Conservation (phyloP, 192 early-diverging fungal genomes). For the Backusella luteola region DNA sequence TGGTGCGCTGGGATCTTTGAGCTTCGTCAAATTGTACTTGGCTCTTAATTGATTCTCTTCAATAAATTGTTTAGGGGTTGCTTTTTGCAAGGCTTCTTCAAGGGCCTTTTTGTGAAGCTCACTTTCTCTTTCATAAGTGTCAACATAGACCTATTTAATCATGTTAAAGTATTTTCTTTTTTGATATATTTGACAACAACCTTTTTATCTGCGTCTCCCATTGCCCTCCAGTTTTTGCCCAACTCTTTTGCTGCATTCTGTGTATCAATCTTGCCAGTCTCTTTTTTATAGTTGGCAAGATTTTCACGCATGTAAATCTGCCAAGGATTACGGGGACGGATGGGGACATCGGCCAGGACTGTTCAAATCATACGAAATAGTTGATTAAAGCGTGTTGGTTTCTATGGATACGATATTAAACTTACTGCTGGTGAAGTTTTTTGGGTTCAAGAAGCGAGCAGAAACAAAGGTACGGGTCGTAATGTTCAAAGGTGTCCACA, state of each 20-base stretch:
- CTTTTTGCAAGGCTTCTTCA: constrained; percentile 10
- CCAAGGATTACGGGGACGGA: constrained; percentile 31
- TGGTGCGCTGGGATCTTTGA: constrained; percentile 35
- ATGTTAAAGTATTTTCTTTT: neutral
- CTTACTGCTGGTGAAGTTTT: constrained; percentile 30
- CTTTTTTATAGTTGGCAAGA: neutral
- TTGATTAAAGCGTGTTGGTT: neutral
- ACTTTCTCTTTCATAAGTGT: neutral
- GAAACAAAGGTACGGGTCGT: neutral
- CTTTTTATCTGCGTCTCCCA: constrained; percentile 25
- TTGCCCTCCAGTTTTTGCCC: constrained; percentile 18
- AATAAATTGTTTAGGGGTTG: constrained; percentile 27
- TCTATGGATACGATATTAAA: too few relatives aligned
- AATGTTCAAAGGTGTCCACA: neutral
- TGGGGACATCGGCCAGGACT: constrained; percentile 27
- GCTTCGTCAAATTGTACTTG: constrained; percentile 14
- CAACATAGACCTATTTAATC: constrained; percentile 11
- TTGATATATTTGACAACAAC: neutral
- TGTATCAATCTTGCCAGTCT: constrained; percentile 9
- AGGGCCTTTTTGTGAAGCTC: neutral
- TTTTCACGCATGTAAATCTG: constrained; percentile 28
- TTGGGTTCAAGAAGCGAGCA: constrained; percentile 8
- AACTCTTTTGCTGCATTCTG: neutral
- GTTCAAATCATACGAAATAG: neutral
- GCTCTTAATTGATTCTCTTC: constrained; percentile 30